phyloP scores from a whole-genome alignment of 139 green algal genomes.

The Eudorina sp. region DNA sequence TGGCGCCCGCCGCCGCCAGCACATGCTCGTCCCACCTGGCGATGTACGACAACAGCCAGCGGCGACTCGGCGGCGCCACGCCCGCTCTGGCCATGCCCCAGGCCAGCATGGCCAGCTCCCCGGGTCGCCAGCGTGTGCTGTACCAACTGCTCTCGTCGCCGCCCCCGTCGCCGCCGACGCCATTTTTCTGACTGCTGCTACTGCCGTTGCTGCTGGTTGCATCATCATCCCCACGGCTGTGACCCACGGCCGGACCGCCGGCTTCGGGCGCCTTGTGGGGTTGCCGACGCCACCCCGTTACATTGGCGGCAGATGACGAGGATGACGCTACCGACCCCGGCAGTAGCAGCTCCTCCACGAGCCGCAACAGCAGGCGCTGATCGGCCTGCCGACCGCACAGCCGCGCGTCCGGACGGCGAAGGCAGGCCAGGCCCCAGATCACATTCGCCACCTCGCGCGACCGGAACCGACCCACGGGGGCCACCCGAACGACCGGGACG shows the following conservation, averaged over 20 bases:
- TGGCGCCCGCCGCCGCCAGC: not conserved
- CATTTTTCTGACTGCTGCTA: not conserved
- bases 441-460: constrained; percentile 25
- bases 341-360: not conserved
- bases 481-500: not conserved
- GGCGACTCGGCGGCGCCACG: not conserved
- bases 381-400: not conserved
- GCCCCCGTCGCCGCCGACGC: not conserved
- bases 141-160: not conserved
- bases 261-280: too few relatives aligned
- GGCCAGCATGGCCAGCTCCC: constrained; percentile 31
- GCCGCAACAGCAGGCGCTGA: not conserved
- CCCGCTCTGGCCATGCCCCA: constrained; percentile 30
- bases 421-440: constrained; percentile 25
- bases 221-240: too few relatives aligned
- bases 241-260: too few relatives aligned
- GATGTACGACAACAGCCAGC: constrained; percentile 20
- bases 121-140: constrained; percentile 3
- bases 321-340: not conserved
- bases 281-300: not conserved
- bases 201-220: not conserved
- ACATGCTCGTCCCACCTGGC: not conserved
- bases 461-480: not conserved
- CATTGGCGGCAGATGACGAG: too few relatives aligned
- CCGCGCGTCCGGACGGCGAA: not conserved